Base-by-base conservation (phyloP, 371 early-diverging fungal genomes). In the Lichtheimia ornata region DNA sequence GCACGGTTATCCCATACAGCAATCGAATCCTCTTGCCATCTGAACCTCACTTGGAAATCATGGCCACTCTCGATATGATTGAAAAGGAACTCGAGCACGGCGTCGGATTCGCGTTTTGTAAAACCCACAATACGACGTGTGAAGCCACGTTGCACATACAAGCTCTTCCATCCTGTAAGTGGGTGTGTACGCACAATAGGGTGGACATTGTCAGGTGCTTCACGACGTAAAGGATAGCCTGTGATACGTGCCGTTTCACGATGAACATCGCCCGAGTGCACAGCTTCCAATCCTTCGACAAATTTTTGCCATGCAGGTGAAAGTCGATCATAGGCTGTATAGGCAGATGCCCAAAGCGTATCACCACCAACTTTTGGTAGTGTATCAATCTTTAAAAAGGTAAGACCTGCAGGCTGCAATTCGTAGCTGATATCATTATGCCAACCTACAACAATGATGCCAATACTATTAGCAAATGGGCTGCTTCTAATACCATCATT, bases 381-480 rank as follows among this genome's bases (percentile, higher is more conserved):
- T 4, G 71, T 72, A 25, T 82, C 79, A 35, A 87, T 71, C 50
- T 81, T 76, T 13, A 88, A 68, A 18, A 82, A 76, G 6, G 89
- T 82, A 56, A 80, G 70, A 20, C 82, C 81, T 3, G 86, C 64
- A 18, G 89, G 88, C 28, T 83, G 76, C 0, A 66, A 57, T 63
- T 89, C 89, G 58, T 79, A 86, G n/a, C 84, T 83, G 45, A 88
- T 78, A 71, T 88, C 89, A 58, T 76, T 73, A 56, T 84, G 85
- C 84, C 84, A 84, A 11, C 54, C 35, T 35, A 35, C 11, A 35
- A 22, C 22, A 22, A 22, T 22, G 22, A 22, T 1, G 1, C 22
- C 9, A 2, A 11, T 35, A 11, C 9, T 11, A 35, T 35, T 35
- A 35, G 35, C 11, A 35, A 11, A 9, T 2, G 35, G 0, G 35